Base-by-base conservation (phyloP, 371 early-diverging fungal genomes). In the Mucor circinelloides region DNA sequence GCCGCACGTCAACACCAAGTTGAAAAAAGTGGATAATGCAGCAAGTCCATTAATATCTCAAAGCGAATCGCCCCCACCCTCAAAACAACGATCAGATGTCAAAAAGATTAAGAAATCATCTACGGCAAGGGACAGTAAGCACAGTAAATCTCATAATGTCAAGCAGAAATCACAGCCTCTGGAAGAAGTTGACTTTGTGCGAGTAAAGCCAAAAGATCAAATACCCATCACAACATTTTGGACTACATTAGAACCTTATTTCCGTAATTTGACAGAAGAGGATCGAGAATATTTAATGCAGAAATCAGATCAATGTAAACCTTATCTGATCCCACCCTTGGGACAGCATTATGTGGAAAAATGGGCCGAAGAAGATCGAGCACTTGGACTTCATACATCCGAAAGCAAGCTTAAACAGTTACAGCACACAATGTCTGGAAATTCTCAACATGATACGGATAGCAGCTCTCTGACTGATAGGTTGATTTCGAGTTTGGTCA, bases 361-460 rank as follows among this genome's bases (percentile, higher is more conserved):
- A 32, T 96, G 95, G 95, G 87, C 90, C 2, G 94, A 91, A 59
- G 95, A 96, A 69, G 96, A 97, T 40, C 55, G 38, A 15, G 15
- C 48, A 2, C 6, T 67, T 13, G 58, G 52, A 4, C 13, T 27
- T 7, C 31, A 64, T 34, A 60, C 32, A 42, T 60, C 44, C 1
- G 59, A 57, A 2, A 30, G 31, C 19, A 62, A 59, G 28, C 19
- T 69, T 13, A 68, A 63, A 17, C 60, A 63, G 40, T 17, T 63
- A 6, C 48, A 46, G 19, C 19, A 31, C 7, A 55, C 17, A 7
- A 59, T 34, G 28, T 21, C 32, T 15, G 84, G 78, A 44, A 89
- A 88, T 23, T 83, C 86, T 56, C 80, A 86, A 48, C 79, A 86
- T 25, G 83, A 84, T 15, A 65, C 82, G 19, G 81, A 76, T 4